These are phyloP conservation scores for Mortierella polycephala DNA, from an alignment of 371 early-diverging fungal genomes.

Conservation along the genomic window DNA sequence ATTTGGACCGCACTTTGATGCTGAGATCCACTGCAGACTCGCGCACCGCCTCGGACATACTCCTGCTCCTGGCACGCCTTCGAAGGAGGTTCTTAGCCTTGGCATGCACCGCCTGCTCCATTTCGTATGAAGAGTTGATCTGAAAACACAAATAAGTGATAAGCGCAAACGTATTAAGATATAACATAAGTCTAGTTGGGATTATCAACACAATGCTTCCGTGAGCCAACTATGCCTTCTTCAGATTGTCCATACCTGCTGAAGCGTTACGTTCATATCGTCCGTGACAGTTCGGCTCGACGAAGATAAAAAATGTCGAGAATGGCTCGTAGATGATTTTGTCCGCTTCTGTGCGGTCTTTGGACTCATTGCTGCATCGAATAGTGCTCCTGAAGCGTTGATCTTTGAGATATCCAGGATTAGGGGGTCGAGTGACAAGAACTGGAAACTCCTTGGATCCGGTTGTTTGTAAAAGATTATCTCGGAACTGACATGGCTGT, in stretches of 20 bases:
- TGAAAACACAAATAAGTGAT: constrained; percentile 1
- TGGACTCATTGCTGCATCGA: constrained; percentile 50
- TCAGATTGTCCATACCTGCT: constrained; percentile 30
- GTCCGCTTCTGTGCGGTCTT: constrained; percentile 38
- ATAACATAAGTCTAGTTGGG: background rate
- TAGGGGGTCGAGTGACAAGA: constrained; percentile 76
- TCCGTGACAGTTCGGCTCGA: constrained; percentile 44
- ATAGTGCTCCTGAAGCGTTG: constrained; percentile 45
- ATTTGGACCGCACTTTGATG: constrained; percentile 46
- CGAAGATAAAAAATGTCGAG: constrained; percentile 32
- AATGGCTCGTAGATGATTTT: constrained; percentile 30
- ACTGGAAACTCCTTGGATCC: constrained; percentile 73
- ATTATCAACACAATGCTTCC: background rate
- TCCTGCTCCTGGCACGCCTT: constrained; percentile 45
- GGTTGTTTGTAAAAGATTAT: constrained; percentile 75
- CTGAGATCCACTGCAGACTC: constrained; percentile 51
- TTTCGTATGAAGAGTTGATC: constrained; percentile 55
- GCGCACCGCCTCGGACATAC: constrained; percentile 56
- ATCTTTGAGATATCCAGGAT: constrained; percentile 73
- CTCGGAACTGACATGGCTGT: constrained; percentile 56
- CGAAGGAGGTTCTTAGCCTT: constrained; percentile 45
- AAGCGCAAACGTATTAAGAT: background rate
- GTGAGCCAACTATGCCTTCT: background rate
- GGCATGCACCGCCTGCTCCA: constrained; percentile 53
- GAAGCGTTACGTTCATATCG: constrained; percentile 55